Evolutionary conservation across 257 asterid species (phyloP).

Genomic region (Nicotiana attenuata): DNA sequence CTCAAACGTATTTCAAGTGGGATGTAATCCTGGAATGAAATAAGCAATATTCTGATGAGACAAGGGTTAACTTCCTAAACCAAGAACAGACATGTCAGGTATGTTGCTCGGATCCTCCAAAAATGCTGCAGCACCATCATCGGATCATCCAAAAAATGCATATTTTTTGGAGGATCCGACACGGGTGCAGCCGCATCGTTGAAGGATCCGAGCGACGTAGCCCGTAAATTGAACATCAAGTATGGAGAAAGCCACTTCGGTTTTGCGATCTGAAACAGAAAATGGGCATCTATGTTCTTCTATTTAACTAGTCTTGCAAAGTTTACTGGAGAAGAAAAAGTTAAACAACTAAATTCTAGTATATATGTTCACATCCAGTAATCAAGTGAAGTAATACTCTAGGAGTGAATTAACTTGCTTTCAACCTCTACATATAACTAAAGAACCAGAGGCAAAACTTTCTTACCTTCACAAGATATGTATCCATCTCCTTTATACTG

Average conservation of each 20-base stretch:
- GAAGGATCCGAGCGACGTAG: not conserved
- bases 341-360: not conserved
- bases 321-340: not conserved
- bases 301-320: not conserved
- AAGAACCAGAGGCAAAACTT: not conserved
- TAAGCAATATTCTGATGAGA: not conserved
- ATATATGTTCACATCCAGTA: not conserved
- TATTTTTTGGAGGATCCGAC: not conserved
- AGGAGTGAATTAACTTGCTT: not conserved
- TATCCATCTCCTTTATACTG: conserved; percentile 88
- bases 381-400: not conserved
- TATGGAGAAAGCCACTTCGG: not conserved
- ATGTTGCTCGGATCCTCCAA: not conserved
- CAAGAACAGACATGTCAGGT: not conserved
- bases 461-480: conserved; percentile 59
- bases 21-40: not conserved
- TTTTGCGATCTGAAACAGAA: not conserved
- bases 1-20: not conserved
- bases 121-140: too few relatives aligned
- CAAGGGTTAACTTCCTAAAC: not conserved
- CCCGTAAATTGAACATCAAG: not conserved
- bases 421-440: not conserved
- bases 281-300: not conserved
- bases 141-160: not conserved
- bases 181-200: not conserved